Conservation (phyloP, 495 filamentous ascomycete genomes). For the Aspergillus bertholletiae region DNA sequence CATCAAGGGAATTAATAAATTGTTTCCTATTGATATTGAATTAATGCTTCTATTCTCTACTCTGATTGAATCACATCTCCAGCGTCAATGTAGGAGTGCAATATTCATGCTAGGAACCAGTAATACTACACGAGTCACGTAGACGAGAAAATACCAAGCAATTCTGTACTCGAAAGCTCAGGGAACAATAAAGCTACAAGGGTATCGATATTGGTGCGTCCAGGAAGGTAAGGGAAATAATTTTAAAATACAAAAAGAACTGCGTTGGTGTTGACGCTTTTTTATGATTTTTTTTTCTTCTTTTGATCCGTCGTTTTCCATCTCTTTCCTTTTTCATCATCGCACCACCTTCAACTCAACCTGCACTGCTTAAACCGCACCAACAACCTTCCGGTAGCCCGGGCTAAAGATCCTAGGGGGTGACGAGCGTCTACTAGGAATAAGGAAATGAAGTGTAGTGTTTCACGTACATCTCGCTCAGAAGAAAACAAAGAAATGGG, state of each 20-base stretch:
- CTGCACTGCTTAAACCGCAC: constrained; percentile 5
- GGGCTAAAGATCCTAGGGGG: neutral
- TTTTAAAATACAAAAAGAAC: constrained; percentile 15
- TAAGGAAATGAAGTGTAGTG: constrained; percentile 3
- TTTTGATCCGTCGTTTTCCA: constrained; percentile 5
- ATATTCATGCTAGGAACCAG: no score
- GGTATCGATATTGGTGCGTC: constrained; percentile 43
- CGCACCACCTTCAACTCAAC: neutral
- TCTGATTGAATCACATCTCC: no score
- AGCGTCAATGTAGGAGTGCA: no score
- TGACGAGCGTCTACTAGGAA: constrained; percentile 5
- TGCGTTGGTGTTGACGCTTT: constrained; percentile 10
- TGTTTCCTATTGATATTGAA: neutral
- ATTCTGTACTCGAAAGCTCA: neutral
- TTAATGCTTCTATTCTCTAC: neutral
- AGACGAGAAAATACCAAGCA: neutral
- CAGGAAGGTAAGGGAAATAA: constrained; percentile 11
- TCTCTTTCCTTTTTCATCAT: neutral
- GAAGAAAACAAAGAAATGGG: constrained; percentile 4
- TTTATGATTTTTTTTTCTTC: constrained; percentile 19
- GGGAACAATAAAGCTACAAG: constrained; percentile 29
- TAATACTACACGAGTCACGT: no score
- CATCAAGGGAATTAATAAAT: neutral
- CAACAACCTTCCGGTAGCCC: neutral
- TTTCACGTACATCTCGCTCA: constrained; percentile 13